Base-by-base conservation (phyloP, 345 rosid genomes). In the Citrus sp. region DNA sequence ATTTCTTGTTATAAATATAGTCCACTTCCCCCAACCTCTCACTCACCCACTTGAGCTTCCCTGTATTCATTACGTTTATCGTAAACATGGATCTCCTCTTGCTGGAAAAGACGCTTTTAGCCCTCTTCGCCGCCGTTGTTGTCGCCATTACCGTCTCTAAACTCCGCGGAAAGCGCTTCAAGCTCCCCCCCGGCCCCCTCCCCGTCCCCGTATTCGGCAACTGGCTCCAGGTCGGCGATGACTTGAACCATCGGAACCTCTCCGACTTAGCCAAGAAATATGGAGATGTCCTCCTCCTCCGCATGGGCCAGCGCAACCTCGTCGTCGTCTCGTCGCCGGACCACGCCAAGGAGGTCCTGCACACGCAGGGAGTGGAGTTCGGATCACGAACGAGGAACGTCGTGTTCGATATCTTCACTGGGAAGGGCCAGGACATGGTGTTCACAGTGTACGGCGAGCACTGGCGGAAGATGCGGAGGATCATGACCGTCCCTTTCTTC, bases 191-290 rank as follows among this genome's bases (percentile, higher is more conserved):
- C 0, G 99, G 98, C 6, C 99, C 99, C 6, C 7, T 90, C 5
- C 92, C 99, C 3, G 86, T 97, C 16, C 99, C 99, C 0, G 73
- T 94, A 2, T 92, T 97, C 81, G 99, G 99, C 14, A 97, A 97
- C 86, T 97, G 99, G 99, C 91, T 96, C n/a, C 98, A 96, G 61
- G 99, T 96, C 54, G 99, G 99, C 30, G 98, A 96, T 67, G 99
- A 96, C 81, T 78, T 96, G 28, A 94, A 96, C 89, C 98, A 96
- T 88, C 95, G 93, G 8, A 97, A 92, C 66, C 89, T 97, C 78
- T 83, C 89, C 25, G 98, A 94, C 69, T 77, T 89, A 25, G 95
- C 99, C 62, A 90, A 84, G 78, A 93, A 86, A 77, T 92, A 86
- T 68, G 90, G 99, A 24, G 89, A 92, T 19, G 86, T 94, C 30